Evolutionary conservation across 768 basidiomycete species (phyloP), one percentile per base, ranked within the genome.

Genomic region (Favolaschia claudopus): DNA sequence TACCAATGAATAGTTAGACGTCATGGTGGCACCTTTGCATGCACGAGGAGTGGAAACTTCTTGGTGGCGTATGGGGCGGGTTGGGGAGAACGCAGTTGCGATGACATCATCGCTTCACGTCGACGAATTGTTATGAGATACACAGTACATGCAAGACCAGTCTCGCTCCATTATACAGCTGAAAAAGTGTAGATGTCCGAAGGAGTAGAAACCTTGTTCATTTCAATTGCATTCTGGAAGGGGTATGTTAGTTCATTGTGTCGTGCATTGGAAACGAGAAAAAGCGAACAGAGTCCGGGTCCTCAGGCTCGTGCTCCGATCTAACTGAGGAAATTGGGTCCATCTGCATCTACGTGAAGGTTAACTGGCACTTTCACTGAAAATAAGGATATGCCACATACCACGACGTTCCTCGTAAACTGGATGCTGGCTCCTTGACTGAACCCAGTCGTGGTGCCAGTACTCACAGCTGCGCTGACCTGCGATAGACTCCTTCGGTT

Each of bases 401-500:
- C 58, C n/a, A 59, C 28, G 14, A 59, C 28, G 19, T 28, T 52
- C 22, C 58, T 42, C 3, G 58, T n/a, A 29, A 49, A 43, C 1
- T 50, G 47, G 19, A 59, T 42, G 19, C 14, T 28, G 20, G 8
- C 20, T n/a, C 28, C 58, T 40, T 52, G 50, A 19, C 37, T 19
- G 5, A 20, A 24, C 20, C 6, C 22, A 12, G 4, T 53, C 24
- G 19, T 37, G 37, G 42, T 38, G 33, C 43, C 39, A 27, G 43
- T 53, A 6, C 29, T 46, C 20, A 39, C 44, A 3, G 19, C n/a
- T 14, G 58, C 45, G 44, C 29, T 13, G 10, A 37, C 13, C 27
- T 46, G 50, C 10, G 58, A 45, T 20, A 51, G 22, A 9, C 34
- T 45, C 20, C 46, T 52, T n/a, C 58, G 49, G 42, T 58, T 51